Conservation (phyloP, 352 stramenopile genomes). For the Globisporangium iwayamae region DNA sequence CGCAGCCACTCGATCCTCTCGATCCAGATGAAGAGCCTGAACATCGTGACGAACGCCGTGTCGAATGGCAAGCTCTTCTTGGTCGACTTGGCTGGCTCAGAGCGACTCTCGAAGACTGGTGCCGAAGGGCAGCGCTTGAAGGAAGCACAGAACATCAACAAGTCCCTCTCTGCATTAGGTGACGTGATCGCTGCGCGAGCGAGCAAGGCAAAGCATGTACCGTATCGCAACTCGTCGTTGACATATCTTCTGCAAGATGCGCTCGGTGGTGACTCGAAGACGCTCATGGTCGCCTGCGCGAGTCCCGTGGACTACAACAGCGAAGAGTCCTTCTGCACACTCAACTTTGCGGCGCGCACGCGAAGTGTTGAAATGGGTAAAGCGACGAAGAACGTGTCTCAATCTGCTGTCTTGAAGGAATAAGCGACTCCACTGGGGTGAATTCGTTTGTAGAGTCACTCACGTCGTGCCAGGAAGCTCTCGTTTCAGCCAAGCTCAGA, state of each 20-base stretch:
- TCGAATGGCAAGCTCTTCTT: constrained; percentile 82
- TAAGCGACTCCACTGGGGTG: not conserved
- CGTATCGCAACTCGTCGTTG: constrained; percentile 93
- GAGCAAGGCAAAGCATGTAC: constrained; percentile 90
- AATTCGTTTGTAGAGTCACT: not conserved
- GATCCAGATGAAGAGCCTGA: constrained; percentile 79
- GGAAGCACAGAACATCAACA: constrained; percentile 94
- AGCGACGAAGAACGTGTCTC: constrained; percentile 78
- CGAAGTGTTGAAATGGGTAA: constrained; percentile 89
- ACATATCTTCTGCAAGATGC: constrained; percentile 93
- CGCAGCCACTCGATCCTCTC: constrained; percentile 87
- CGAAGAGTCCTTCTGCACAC: constrained; percentile 90
- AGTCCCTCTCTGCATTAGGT: constrained; percentile 93
- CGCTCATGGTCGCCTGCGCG: constrained; percentile 91
- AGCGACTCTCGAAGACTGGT: constrained; percentile 88
- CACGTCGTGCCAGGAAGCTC: not conserved
- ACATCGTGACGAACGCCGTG: constrained; percentile 71
- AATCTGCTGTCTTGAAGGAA: constrained; percentile 27
- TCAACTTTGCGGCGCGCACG: constrained; percentile 88
- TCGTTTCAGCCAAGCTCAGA: not conserved
- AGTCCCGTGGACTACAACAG: constrained; percentile 90
- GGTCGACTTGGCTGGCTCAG: constrained; percentile 88
- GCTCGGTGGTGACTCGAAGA: constrained; percentile 89
- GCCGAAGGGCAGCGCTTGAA: constrained; percentile 85
- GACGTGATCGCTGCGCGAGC: constrained; percentile 94